Evolutionary conservation across 2,329 filamentous ascomycete species (phyloP), one percentile per base, ranked within the genome.

Genomic region (Anthostomella pinea): DNA sequence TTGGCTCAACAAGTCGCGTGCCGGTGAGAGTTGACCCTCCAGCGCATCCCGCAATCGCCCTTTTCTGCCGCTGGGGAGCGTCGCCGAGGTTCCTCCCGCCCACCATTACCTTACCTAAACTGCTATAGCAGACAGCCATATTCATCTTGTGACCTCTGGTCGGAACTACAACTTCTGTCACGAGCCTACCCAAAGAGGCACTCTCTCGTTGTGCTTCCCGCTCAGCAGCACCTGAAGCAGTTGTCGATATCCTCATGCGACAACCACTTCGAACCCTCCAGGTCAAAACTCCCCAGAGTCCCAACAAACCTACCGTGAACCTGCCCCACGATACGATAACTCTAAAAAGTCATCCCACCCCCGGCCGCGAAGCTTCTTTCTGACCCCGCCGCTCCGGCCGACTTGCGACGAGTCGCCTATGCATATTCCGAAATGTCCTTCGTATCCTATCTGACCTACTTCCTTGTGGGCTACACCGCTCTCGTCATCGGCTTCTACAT

Each of bases 401-500:
- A 7, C 23, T 38, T 32, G n/a, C 28, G 25, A 41, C 45, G 30
- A 23, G 11, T 33, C 38, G 33, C 46, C 37, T 19, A 49, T 53
- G 49, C 30, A 21, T 34, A 30, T 19, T 28, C 38, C 35, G 51
- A 35, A 30, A 60, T 60, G 58, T 56, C 55, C 38, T 43, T 59
- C 36, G 31, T 43, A 6, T 51, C 41, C n/a, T 51, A 47, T 30
- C 35, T 59, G 20, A 36, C 45, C 37, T 73, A 73, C 60, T 73
- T 75, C 58, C 51, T 73, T 44, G 60, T 62, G 43, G 71, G 68
- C 52, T 81, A 79, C 58, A 49, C 63, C 49, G 69, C 62, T 59
- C 62, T 79, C 47, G 70, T 68, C 41, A 27, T 73, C 49, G 60
- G 63, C 56, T 73, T 86, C 70, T 85, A 81, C 67, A 65, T 79